Percentiles rank a stretch among this genome's conserved stretches.
phyloP scores from a whole-genome alignment of 352 stramenopile genomes.

The Saprolegnia parasitica region DNA sequence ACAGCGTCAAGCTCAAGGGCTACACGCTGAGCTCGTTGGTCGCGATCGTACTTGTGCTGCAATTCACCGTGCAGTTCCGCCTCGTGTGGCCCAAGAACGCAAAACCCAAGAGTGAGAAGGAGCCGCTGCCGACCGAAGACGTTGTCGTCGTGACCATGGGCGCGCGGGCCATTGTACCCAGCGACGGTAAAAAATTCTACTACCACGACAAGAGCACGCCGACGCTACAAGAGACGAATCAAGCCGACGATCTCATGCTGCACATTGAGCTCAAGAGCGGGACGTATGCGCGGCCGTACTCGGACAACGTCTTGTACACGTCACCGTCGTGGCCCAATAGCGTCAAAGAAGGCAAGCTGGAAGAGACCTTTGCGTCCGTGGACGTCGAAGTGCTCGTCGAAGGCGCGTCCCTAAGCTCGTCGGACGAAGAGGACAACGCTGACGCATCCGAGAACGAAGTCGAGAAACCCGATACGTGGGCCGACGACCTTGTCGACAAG shows the following conservation, averaged over 20 bases:
- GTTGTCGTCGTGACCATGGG: conserved; percentile 72
- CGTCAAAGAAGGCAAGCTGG: conserved; percentile 28
- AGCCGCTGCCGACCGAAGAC: conserved; percentile 46
- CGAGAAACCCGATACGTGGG: not conserved
- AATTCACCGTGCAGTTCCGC: conserved; percentile 84
- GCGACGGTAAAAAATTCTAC: conserved; percentile 72
- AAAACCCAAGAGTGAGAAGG: conserved; percentile 46
- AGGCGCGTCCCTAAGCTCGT: conserved; percentile 28
- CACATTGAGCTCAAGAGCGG: conserved; percentile 68
- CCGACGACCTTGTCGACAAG: conserved; percentile 10
- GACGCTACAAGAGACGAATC: conserved; percentile 24
- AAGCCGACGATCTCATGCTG: conserved; percentile 38
- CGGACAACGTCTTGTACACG: conserved; percentile 68
- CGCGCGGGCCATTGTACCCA: conserved; percentile 54
- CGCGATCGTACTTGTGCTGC: conserved; percentile 76
- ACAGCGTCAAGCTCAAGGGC: conserved; percentile 52
- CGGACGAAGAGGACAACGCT: conserved; percentile 13
- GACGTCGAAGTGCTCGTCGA: conserved; percentile 52
- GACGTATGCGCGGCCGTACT: conserved; percentile 59
- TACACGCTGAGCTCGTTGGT: conserved; percentile 76
- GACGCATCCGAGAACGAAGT: conserved; percentile 5
- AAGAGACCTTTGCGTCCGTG: conserved; percentile 62
- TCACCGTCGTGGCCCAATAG: conserved; percentile 38
- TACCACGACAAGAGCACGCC: conserved; percentile 55
- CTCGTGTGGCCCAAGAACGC: conserved; percentile 55